phyloP scores from a whole-genome alignment of 2,329 filamentous ascomycete species.

The Immersiporthe knoxdaviesiana region DNA sequence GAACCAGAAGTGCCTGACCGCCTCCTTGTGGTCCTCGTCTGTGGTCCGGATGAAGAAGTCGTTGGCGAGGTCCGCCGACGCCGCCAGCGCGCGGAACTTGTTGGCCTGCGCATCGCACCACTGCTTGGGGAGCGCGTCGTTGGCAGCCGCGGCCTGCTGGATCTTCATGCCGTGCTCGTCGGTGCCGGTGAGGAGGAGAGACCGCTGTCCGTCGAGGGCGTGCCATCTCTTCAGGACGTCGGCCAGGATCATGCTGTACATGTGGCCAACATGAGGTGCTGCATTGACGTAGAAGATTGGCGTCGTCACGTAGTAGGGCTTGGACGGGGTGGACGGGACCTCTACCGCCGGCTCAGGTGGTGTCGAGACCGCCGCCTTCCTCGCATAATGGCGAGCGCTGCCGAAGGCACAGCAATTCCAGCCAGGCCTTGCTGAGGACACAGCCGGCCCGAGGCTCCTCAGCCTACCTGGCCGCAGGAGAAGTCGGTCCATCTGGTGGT shows the following conservation, averaged over 20 bases:
- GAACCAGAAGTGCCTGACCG: constrained; percentile 88
- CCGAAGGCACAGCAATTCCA: constrained; percentile 19
- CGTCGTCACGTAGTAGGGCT: constrained; percentile 94
- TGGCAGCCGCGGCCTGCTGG: constrained; percentile 78
- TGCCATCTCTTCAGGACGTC: constrained; percentile 95
- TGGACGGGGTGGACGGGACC: constrained; percentile 51
- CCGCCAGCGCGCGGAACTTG: constrained; percentile 77
- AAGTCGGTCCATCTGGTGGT: constrained; percentile 26
- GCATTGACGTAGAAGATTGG: constrained; percentile 99
- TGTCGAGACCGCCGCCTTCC: not conserved
- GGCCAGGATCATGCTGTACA: constrained; percentile 89
- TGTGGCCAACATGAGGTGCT: constrained; percentile 93
- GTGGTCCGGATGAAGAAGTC: constrained; percentile 94
- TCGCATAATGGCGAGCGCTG: constrained; percentile 15
- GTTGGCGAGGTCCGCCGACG: constrained; percentile 69
- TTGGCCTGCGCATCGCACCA: constrained; percentile 86
- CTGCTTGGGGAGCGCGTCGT: constrained; percentile 73
- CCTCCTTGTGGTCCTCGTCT: constrained; percentile 76
- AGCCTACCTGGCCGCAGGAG: constrained; percentile 24
- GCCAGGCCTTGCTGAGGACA: constrained; percentile 13
- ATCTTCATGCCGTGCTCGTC: constrained; percentile 99
- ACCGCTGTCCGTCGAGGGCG: constrained; percentile 69
- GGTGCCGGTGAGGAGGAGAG: constrained; percentile 85
- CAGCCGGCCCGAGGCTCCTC: constrained; percentile 19
- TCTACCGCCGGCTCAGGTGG: constrained; percentile 3